Percentiles rank a stretch among this genome's conserved stretches.
Evolutionary conservation across 2,329 filamentous ascomycete species (phyloP).

Genomic region (Pezicula radicicola): DNA sequence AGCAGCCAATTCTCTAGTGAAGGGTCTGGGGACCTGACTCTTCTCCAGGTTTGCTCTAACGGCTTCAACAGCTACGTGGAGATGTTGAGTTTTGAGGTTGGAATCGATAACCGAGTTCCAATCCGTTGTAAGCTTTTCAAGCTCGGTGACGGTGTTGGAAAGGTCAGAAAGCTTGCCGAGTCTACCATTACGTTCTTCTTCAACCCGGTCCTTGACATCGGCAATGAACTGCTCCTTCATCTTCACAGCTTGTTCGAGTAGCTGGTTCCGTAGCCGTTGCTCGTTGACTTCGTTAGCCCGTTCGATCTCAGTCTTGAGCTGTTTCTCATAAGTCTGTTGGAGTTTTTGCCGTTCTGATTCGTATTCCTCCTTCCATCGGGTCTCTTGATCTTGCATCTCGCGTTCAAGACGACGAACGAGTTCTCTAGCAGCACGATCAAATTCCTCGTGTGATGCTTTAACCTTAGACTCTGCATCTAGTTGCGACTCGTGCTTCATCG

Average conservation of each 20-base stretch:
- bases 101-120: conserved; percentile 90
- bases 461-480: conserved; percentile 69
- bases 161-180: conserved; percentile 84
- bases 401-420: conserved; percentile 85
- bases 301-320: conserved; percentile 75
- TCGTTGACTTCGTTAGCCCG: conserved; percentile 78
- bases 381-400: conserved; percentile 77
- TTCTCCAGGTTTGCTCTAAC: conserved; percentile 81
- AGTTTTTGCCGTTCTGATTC: conserved; percentile 82
- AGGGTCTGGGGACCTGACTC: conserved; percentile 72
- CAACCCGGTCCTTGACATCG: conserved; percentile 77
- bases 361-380: conserved; percentile 82
- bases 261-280: conserved; percentile 77
- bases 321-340: conserved; percentile 73
- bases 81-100: conserved; percentile 91
- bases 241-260: conserved; percentile 85
- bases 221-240: conserved; percentile 82
- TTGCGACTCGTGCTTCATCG: conserved; percentile 69
- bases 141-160: conserved; percentile 71
- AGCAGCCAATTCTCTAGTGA: conserved; percentile 88
- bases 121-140: conserved; percentile 82
- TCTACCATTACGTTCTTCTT: conserved; percentile 82
- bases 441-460: conserved; percentile 60
- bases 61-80: conserved; percentile 93
- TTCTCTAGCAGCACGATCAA: conserved; percentile 82